Percentiles rank a stretch among this genome's conserved stretches.
Conservation (phyloP, 2,329 filamentous ascomycete species). For the Malbranchea zuffiana region DNA sequence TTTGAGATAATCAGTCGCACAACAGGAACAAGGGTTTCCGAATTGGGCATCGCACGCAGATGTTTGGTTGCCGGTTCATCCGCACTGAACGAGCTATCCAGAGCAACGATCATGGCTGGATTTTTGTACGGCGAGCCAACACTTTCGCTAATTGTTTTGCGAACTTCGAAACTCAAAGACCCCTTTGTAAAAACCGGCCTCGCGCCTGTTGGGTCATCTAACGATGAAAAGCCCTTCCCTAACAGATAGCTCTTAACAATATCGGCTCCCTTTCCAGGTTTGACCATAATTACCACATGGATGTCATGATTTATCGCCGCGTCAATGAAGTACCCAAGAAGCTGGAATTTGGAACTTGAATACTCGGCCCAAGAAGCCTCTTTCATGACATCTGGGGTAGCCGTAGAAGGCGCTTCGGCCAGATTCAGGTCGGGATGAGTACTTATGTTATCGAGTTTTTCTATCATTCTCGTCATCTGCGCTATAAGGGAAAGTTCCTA, state of each 20-base stretch:
- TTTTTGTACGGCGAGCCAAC: constrained; percentile 25
- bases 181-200: constrained; percentile 27
- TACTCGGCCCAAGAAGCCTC: constrained; percentile 38
- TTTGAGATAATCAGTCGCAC: constrained; percentile 37
- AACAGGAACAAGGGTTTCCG: constrained; percentile 31
- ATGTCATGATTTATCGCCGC: constrained; percentile 26
- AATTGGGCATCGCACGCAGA: constrained; percentile 14
- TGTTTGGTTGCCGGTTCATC: constrained; percentile 21
- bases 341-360: constrained; percentile 37
- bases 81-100: constrained; percentile 35
- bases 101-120: constrained; percentile 33
- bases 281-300: constrained; percentile 32
- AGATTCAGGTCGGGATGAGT: constrained; percentile 38
- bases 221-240: constrained; percentile 26
- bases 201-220: not conserved
- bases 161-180: constrained; percentile 28
- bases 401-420: constrained; percentile 26
- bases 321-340: constrained; percentile 35
- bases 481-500: constrained; percentile 19
- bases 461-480: constrained; percentile 26
- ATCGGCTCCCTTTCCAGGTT: constrained; percentile 26
- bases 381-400: constrained; percentile 25
- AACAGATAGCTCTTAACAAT: constrained; percentile 34
- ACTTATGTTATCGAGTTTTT: constrained; percentile 32
- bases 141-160: constrained; percentile 22